phyloP scores from a whole-genome alignment of 768 basidiomycete genomes.

The Cyclocybe cylindracea region DNA sequence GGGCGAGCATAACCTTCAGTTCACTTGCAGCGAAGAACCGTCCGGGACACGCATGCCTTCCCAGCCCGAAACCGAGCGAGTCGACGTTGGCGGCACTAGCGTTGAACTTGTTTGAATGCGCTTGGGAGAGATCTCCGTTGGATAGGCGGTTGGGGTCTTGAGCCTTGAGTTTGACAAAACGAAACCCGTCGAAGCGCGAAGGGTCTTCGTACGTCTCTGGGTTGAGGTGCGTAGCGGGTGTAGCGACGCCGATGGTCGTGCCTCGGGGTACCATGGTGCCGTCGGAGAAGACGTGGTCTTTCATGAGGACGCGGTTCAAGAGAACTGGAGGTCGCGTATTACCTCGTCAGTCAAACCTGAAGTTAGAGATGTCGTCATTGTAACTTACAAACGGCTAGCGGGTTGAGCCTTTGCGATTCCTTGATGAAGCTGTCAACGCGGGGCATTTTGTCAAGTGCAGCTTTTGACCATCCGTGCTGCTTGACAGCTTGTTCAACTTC shows the following conservation, averaged over 20 bases:
- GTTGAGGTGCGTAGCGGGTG: conserved; percentile 21
- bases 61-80: conserved; percentile 34
- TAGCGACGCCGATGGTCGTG: no score
- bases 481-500: conserved; percentile 40
- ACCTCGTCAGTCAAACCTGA: no score
- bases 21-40: conserved; percentile 47
- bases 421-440: conserved; percentile 46
- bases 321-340: no score
- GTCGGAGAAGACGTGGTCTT: no score
- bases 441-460: conserved; percentile 36
- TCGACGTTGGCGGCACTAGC: conserved; percentile 24
- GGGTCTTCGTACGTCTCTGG: conserved; percentile 32
- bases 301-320: no score
- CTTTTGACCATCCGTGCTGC: conserved; percentile 36
- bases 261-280: no score
- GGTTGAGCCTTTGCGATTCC: conserved; percentile 26
- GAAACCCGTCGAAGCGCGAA: conserved; percentile 45
- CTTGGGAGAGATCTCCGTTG: neutral
- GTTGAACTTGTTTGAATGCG: no score
- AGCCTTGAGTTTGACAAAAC: conserved; percentile 35
- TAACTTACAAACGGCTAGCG: neutral
- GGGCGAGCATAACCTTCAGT: conserved; percentile 48
- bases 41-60: conserved; percentile 39
- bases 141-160: conserved; percentile 17
- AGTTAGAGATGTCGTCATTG: no score